These are phyloP conservation scores for Colletotrichum chlorophyti DNA, from an alignment of 2,329 filamentous ascomycete genomes.

Conservation along the genomic window DNA sequence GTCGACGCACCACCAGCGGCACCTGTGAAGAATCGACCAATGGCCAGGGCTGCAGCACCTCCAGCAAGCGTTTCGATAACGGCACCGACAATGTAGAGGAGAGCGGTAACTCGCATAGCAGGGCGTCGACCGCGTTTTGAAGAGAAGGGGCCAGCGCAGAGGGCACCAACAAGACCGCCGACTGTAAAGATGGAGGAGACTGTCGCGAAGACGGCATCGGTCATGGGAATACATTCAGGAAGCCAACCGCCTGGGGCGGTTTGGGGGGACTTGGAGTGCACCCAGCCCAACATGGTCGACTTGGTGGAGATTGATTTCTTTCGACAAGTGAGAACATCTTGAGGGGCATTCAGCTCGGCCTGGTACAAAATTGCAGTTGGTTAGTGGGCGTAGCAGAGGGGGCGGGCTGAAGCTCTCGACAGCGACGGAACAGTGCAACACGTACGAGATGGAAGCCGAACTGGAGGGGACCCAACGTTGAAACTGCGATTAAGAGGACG, in stretches of 20 bases:
- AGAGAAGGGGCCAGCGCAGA: slow-evolving; percentile 80
- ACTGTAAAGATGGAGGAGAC: slow-evolving; percentile 91
- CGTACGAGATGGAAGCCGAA: slow-evolving; percentile 92
- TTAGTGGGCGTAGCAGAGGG: background rate
- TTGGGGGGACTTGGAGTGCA: slow-evolving; percentile 34
- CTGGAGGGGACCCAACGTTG: slow-evolving; percentile 87
- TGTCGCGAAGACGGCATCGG: slow-evolving; percentile 78
- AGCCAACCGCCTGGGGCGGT: slow-evolving; percentile 49
- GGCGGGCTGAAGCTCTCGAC: background rate
- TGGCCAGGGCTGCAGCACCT: slow-evolving; percentile 69
- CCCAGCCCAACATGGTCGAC: slow-evolving; percentile 34
- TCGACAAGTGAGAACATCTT: slow-evolving; percentile 90
- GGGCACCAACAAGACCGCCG: slow-evolving; percentile 84
- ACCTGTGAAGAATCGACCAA: slow-evolving; percentile 82
- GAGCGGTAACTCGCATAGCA: slow-evolving; percentile 78
- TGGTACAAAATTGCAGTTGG: slow-evolving; percentile 40
- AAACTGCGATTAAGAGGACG: slow-evolving; percentile 75
- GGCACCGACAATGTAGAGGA: slow-evolving; percentile 80
- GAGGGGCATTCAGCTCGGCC: slow-evolving; percentile 94
- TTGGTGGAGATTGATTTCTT: slow-evolving; percentile 51
- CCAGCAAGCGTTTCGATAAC: slow-evolving; percentile 75
- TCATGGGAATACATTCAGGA: slow-evolving; percentile 89
- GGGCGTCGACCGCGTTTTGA: slow-evolving; percentile 77
- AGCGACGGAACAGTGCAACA: slow-evolving; percentile 24
- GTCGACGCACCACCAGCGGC: slow-evolving; percentile 87